A percentile compares a stretch with the other conserved stretches of the same genome.
Evolutionary conservation across 2,329 filamentous ascomycete species (phyloP).

Genomic region (Colletotrichum euphorbiae): DNA sequence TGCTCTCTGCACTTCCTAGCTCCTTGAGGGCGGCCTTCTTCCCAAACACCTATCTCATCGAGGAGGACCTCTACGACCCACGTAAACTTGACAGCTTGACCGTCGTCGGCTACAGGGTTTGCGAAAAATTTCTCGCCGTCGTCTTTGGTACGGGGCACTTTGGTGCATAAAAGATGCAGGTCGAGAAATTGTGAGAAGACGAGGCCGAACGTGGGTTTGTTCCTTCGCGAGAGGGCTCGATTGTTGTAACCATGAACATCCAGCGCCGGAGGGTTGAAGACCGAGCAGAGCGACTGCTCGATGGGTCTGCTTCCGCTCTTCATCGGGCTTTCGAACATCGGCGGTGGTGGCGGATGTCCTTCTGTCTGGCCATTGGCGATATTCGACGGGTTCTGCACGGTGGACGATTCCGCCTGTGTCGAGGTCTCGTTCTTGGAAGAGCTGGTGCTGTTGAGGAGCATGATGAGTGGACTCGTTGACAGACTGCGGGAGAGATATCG

Average conservation of each 20-base stretch:
- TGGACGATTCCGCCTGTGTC: not conserved
- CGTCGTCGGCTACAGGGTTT: not conserved
- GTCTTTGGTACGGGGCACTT: slow-evolving; percentile 52
- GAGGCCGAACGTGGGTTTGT: slow-evolving; percentile 65
- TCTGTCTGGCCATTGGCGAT: not conserved
- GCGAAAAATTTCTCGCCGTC: slow-evolving; percentile 54
- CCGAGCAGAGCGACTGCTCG: slow-evolving; percentile 61
- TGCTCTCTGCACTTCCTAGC: slow-evolving; percentile 59
- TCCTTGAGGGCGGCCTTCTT: slow-evolving; percentile 41
- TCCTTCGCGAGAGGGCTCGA: slow-evolving; percentile 45
- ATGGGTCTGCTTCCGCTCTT: slow-evolving; percentile 41
- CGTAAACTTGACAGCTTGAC: slow-evolving; percentile 43
- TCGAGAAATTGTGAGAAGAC: slow-evolving; percentile 67
- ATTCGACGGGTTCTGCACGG: no score
- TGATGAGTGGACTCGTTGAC: slow-evolving; percentile 58
- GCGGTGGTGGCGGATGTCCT: slow-evolving; percentile 20
- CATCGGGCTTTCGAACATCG: not conserved
- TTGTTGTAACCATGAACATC: slow-evolving; percentile 41
- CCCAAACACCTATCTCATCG: slow-evolving; percentile 62
- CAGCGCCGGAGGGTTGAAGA: slow-evolving; percentile 56
- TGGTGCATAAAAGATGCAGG: slow-evolving; percentile 64
- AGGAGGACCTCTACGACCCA: slow-evolving; percentile 65
- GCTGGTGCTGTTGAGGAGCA: slow-evolving; percentile 66
- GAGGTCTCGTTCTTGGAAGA: slow-evolving; percentile 33
- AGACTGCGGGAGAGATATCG: slow-evolving; percentile 57